Conservation (phyloP, 2,329 filamentous ascomycete genomes). For the Diaporthe eres region DNA sequence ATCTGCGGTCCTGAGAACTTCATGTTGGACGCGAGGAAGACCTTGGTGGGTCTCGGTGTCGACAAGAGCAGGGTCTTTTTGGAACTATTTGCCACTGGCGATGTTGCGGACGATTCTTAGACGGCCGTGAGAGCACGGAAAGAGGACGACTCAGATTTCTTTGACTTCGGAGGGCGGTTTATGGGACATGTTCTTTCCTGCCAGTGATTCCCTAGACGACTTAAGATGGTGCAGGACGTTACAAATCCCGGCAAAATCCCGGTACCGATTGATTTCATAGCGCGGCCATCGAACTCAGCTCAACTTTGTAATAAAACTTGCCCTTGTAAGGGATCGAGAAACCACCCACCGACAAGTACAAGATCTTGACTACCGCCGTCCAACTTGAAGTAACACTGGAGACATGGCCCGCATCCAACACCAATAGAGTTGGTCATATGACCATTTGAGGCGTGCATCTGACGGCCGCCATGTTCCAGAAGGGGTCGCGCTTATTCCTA, state of each 20-base stretch:
- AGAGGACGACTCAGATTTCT: background rate
- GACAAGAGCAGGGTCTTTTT: slow-evolving; percentile 71
- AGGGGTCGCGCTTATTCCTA: background rate
- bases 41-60: slow-evolving; percentile 70
- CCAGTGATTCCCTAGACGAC: background rate
- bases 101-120: slow-evolving; percentile 49
- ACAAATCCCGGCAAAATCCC: background rate
- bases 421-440: slow-evolving; percentile 54
- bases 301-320: background rate
- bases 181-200: background rate
- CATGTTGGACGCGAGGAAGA: slow-evolving; percentile 73
- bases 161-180: too few species aligned
- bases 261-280: background rate
- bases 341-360: fast-evolving
- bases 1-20: slow-evolving; percentile 79
- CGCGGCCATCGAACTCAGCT: slow-evolving; percentile 6
- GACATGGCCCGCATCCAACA: background rate
- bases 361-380: background rate
- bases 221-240: background rate
- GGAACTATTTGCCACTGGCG: slow-evolving; percentile 77
- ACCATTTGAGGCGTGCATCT: slow-evolving; percentile 32
- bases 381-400: background rate
- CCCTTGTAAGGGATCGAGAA: background rate
- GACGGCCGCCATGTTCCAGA: slow-evolving; percentile 34
- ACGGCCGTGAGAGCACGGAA: background rate